Percentiles rank a stretch among this genome's conserved stretches.
phyloP scores from a whole-genome alignment of 2,329 filamentous ascomycete genomes.

The Fusarium armeniacum region DNA sequence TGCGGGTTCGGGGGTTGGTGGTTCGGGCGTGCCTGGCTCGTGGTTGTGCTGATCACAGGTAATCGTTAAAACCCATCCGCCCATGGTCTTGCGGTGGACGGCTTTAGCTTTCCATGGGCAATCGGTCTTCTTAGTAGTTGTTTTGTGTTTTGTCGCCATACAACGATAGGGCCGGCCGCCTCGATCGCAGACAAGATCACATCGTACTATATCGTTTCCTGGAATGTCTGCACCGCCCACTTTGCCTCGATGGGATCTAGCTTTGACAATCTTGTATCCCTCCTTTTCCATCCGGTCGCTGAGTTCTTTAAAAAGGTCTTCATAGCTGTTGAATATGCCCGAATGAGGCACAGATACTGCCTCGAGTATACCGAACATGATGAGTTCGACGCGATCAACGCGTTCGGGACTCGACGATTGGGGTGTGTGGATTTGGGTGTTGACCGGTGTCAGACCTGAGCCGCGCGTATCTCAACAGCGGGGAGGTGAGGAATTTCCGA shows the following conservation, averaged over 20 bases:
- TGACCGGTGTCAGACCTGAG: conserved; percentile 50
- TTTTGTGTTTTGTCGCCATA: conserved; percentile 61
- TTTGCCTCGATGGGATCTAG: conserved; percentile 59
- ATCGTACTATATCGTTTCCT: conserved; percentile 60
- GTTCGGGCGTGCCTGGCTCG: conserved; percentile 60
- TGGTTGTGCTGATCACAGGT: conserved; percentile 62
- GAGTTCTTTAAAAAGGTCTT: conserved; percentile 59
- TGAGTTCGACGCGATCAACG: conserved; percentile 47
- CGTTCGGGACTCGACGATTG: conserved; percentile 47
- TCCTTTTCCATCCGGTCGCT: conserved; percentile 60
- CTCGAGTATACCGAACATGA: conserved; percentile 62
- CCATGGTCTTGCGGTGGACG: conserved; percentile 59
- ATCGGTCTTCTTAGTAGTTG: conserved; percentile 62
- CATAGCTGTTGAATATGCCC: conserved; percentile 57
- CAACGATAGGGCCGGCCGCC: conserved; percentile 61
- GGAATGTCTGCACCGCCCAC: conserved; percentile 58
- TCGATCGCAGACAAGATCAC: conserved; percentile 62
- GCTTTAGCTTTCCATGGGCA: conserved; percentile 63
- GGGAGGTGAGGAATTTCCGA: conserved; percentile 45
- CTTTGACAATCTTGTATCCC: conserved; percentile 63
- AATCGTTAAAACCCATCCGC: conserved; percentile 62
- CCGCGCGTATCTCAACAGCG: conserved; percentile 38
- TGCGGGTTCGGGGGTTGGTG: conserved; percentile 54
- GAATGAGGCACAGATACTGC: conserved; percentile 56
- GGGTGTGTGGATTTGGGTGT: conserved; percentile 49